Evolutionary conservation across 192 early-diverging fungal genomes (phyloP).

Genomic region (Allomyces javanicus): DNA sequence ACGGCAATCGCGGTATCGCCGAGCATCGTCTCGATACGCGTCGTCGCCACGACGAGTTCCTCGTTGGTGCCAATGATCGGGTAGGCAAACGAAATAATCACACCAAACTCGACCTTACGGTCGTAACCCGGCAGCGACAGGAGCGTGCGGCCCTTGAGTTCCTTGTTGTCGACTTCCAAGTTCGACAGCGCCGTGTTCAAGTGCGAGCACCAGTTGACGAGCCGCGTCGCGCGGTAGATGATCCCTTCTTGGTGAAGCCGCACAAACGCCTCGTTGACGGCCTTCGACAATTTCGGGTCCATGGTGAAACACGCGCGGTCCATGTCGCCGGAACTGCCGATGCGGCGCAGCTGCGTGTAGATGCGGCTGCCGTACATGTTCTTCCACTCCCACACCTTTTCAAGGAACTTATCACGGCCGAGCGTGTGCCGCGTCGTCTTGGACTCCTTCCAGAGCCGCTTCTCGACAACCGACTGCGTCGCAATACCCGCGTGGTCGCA

Average conservation of each 20-base stretch:
- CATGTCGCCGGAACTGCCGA: slow-evolving; percentile 92
- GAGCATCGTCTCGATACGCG: slow-evolving; percentile 98
- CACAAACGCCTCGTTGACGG: slow-evolving; percentile 87
- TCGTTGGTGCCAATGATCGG: slow-evolving; percentile 67
- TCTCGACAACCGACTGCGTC: slow-evolving; percentile 92
- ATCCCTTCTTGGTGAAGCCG: slow-evolving; percentile 82
- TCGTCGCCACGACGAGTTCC: slow-evolving; percentile 86
- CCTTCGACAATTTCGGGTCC: slow-evolving; percentile 56
- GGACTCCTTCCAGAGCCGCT: slow-evolving; percentile 71
- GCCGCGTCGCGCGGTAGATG: slow-evolving; percentile 87
- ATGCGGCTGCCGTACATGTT: slow-evolving; percentile 62
- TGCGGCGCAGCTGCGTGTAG: slow-evolving; percentile 65
- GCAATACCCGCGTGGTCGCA: slow-evolving; percentile 96
- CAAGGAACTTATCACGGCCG: slow-evolving; percentile 74
- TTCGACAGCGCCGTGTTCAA: slow-evolving; percentile 93
- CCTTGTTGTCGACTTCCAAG: slow-evolving; percentile 85
- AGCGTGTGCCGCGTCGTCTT: slow-evolving; percentile 72
- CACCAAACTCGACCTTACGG: slow-evolving; percentile 97
- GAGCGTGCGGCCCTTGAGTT: slow-evolving; percentile 65
- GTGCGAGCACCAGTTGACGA: slow-evolving; percentile 96
- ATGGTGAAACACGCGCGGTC: slow-evolving; percentile 77
- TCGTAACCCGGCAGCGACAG: slow-evolving; percentile 83
- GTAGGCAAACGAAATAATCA: slow-evolving; percentile 88
- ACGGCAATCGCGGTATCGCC: slow-evolving; percentile 94
- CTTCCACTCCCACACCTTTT: slow-evolving; percentile 93